Evolutionary conservation across 176 grass and related monocot species (phyloP), one percentile per base, ranked within the genome.

Genomic region (Bonia amplexicaulis): DNA sequence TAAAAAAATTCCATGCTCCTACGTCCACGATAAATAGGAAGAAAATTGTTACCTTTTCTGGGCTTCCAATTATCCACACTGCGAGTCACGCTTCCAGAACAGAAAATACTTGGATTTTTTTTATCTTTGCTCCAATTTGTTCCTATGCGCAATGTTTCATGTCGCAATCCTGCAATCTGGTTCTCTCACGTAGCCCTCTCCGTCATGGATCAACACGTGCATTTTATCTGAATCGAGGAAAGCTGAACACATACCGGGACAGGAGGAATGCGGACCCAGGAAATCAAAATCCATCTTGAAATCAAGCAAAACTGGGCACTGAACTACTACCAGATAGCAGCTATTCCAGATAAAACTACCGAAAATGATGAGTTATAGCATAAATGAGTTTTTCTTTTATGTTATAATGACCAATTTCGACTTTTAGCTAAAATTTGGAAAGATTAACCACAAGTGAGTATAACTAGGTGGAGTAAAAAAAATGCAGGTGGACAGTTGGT

Each of bases 21-120:
- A 4, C 46, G 26, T 83, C 84, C 84, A 87, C 84, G 25, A 86
- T 64, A 77, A 77, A 64, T 45, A n/a, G 0, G 6, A 12, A 23
- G 3, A 23, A n/a, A 29, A 42, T 3, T 33, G 73, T 31, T 59
- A 0, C 7, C 49, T 12, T 47, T 55, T 37, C 6, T 6, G 13
- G 53, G 4, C 51, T 4, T 37, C 19, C 51, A 69, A 20, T 58
- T 39, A 22, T 76, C 52, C 52, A 26, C 19, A 11, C 4, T 67
- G 71, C 11, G 48, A 15, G 6, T 9, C 41, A 42, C 41, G 7
- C 41, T 52, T 1, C 49, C 49, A 42, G 41, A 8, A 42, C 7
- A 42, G 8, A 42, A 42, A 42, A 42, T 42, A 41, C 40, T 41
- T 41, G 40, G 40, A 41, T 12, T 46, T 46, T 46, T 46, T 12